Conservation (phyloP, 192 early-diverging fungal species). For the Backusella australiensis region DNA sequence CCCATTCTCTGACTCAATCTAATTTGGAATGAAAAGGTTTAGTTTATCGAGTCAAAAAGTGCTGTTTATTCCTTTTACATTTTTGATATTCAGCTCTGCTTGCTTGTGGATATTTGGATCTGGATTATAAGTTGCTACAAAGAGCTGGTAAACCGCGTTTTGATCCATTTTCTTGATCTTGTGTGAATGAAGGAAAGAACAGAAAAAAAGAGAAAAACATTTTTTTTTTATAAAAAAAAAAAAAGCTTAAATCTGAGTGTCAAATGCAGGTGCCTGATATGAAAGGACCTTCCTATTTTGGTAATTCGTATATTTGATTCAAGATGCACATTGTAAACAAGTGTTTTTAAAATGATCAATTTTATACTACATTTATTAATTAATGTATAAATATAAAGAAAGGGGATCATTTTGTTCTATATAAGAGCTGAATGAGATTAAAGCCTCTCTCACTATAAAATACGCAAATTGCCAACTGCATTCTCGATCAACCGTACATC, state of each 20-base stretch:
- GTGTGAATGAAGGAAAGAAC: not conserved
- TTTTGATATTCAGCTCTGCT: conserved; percentile 80
- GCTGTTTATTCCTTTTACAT: conserved; percentile 35
- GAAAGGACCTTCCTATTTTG: not conserved
- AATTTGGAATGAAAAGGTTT: not conserved
- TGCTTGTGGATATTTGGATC: conserved; percentile 78
- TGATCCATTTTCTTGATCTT: conserved; percentile 48
- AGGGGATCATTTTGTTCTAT: too few species aligned
- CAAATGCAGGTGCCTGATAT: not conserved
- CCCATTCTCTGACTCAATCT: conserved; percentile 45
- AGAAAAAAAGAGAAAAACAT: not conserved
- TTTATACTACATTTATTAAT: too few species aligned
- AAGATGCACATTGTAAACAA: too few species aligned
- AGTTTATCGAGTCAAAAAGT: not conserved
- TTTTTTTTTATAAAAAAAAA: not conserved
- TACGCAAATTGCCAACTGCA: conserved; percentile 23
- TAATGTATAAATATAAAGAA: not conserved
- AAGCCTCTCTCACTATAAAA: not conserved
- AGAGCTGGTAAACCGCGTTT: conserved; percentile 59
- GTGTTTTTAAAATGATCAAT: too few species aligned
- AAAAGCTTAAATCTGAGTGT: not conserved
- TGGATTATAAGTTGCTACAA: conserved; percentile 74
- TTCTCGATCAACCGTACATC: conserved; percentile 31
- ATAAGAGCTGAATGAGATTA: too few species aligned
- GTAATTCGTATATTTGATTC: too few species aligned